Evolutionary conservation across 169 alveolate genomes (phyloP).

Genomic region (Pseudocohnilembus persalinus): DNA sequence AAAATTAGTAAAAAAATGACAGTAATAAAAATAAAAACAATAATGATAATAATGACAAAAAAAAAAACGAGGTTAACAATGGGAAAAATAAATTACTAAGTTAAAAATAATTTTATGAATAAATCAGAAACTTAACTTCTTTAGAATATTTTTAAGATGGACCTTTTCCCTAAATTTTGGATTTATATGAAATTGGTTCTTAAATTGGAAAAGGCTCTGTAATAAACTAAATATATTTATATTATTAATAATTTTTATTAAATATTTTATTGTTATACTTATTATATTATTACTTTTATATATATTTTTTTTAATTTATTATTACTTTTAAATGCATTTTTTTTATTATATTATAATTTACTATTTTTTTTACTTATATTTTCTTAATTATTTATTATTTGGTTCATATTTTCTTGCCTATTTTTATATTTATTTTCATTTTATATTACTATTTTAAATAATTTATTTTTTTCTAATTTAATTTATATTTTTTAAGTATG

Average conservation of each 20-base stretch:
- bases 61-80: not conserved
- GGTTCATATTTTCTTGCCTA: no score
- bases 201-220: slow-evolving; percentile 16
- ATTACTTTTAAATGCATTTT: no score
- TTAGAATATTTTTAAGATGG: not conserved
- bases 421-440: not conserved
- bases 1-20: not conserved
- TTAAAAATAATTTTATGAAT: not conserved
- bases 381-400: no score
- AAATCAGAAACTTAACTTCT: not conserved
- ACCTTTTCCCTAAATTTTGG: not conserved
- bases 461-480: not conserved
- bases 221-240: no score
- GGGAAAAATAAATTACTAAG: not conserved
- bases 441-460: not conserved
- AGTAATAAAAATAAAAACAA: not conserved
- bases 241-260: no score
- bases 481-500: slow-evolving; percentile 29
- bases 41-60: not conserved
- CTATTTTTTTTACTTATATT: no score
- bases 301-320: no score
- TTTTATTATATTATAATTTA: no score
- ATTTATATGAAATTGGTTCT: slow-evolving; percentile 6
- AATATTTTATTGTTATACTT: no score
- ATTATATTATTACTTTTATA: no score